Percentiles rank a stretch among this genome's conserved stretches.
phyloP scores from a whole-genome alignment of 2,329 filamentous ascomycete genomes.

The Escovopsis sp. region DNA sequence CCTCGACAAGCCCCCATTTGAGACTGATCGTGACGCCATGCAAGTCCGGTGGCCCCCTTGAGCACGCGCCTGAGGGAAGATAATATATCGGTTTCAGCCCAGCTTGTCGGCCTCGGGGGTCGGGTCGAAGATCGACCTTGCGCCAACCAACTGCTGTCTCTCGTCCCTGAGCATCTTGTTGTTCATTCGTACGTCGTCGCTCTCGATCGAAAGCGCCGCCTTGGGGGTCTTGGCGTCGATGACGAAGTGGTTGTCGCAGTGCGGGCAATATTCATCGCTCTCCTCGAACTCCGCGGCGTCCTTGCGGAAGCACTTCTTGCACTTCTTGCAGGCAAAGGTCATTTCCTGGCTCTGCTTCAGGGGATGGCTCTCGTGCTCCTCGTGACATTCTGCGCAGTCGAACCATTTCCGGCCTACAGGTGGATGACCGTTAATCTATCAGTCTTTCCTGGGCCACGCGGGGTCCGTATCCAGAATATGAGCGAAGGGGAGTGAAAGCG shows the following conservation, averaged over 20 bases:
- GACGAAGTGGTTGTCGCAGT: constrained; percentile 98
- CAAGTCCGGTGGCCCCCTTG: constrained; percentile 14
- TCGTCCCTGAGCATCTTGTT: constrained; percentile 89
- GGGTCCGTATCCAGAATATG: too few species aligned
- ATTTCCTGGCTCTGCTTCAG: constrained; percentile 73
- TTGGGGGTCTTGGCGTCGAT: constrained; percentile 78
- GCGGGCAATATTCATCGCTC: constrained; percentile 94
- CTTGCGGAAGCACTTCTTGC: constrained; percentile 95
- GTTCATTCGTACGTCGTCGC: constrained; percentile 78
- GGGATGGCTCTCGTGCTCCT: constrained; percentile 61
- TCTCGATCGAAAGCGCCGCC: constrained; percentile 71
- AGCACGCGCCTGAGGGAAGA: not conserved
- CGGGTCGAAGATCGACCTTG: constrained; percentile 60
- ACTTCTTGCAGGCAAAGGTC: constrained; percentile 96
- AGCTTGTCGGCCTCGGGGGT: constrained; percentile 60
- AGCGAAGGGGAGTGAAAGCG: not conserved
- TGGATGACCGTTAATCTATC: constrained; percentile 1
- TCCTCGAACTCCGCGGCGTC: constrained; percentile 87
- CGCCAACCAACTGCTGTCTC: constrained; percentile 45
- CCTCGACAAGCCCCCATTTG: not conserved
- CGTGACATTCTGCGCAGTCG: constrained; percentile 92
- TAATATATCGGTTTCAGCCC: constrained; percentile 36
- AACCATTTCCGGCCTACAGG: constrained; percentile 82
- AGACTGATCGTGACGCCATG: constrained; percentile 7
- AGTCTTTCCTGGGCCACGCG: not conserved